Percentiles rank a stretch among this genome's conserved stretches.
Conservation (phyloP, 1,139 yeast genomes). For the Zygoascus sp. region DNA sequence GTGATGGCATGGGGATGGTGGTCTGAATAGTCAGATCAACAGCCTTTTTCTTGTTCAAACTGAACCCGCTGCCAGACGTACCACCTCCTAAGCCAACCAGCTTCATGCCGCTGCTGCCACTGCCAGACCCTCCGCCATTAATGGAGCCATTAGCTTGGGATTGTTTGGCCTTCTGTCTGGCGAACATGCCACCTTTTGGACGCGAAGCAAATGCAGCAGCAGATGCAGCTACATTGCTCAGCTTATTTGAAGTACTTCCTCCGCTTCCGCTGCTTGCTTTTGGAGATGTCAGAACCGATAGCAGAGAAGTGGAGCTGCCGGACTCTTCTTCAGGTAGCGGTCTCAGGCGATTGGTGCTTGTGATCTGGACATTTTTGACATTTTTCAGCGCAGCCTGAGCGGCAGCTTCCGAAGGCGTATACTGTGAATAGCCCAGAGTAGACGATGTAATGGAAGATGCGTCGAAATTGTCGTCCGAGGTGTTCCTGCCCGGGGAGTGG, state of each 20-base stretch:
- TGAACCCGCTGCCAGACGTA: neutral
- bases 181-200: conserved; percentile 34
- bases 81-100: conserved; percentile 4
- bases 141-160: conserved; percentile 19
- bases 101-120: conserved; percentile 7
- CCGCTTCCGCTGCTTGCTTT: neutral
- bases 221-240: conserved; percentile 27
- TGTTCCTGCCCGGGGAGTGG: neutral
- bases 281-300: conserved; percentile 1
- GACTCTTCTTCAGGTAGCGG: conserved; percentile 6
- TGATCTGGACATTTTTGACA: conserved; percentile 16
- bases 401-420: conserved; percentile 23
- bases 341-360: conserved; percentile 15
- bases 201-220: conserved; percentile 31
- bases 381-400: conserved; percentile 21
- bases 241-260: conserved; percentile 15
- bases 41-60: conserved; percentile 23
- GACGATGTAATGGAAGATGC: conserved; percentile 7
- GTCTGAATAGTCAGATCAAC: conserved; percentile 36
- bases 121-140: conserved; percentile 17
- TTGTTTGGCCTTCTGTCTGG: conserved; percentile 33
- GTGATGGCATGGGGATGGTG: conserved; percentile 25
- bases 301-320: no score
- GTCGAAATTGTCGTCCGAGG: conserved; percentile 9
- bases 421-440: conserved; percentile 10